A percentile compares a stretch with the other conserved stretches of the same genome.
Evolutionary conservation across 768 basidiomycete species (phyloP).

Genomic region (Hirschioporus abietinus): DNA sequence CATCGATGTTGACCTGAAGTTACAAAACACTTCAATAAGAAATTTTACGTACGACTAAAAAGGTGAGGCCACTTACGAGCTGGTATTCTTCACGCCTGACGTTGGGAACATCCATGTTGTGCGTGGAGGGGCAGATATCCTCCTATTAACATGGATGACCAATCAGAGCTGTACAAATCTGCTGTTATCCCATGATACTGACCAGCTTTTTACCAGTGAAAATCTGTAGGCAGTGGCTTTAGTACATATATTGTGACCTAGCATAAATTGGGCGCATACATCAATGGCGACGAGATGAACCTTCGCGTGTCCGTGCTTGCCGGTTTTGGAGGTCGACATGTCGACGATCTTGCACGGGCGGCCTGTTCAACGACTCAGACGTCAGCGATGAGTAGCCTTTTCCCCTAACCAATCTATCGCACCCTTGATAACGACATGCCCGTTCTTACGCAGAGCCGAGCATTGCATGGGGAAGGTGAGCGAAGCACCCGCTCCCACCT

Average conservation of each 20-base stretch:
- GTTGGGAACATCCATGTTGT: slow-evolving; percentile 99
- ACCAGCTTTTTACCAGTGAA: slow-evolving; percentile 98
- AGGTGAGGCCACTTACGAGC: slow-evolving; percentile 49
- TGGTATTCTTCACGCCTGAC: slow-evolving; percentile 86
- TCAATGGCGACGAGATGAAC: slow-evolving; percentile 97
- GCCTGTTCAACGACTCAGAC: slow-evolving; percentile 30
- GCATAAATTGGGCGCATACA: slow-evolving; percentile 41
- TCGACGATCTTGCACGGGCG: slow-evolving; percentile 98
- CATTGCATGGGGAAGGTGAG: slow-evolving; percentile 87
- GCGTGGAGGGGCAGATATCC: slow-evolving; percentile 94
- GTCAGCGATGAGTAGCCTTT: background rate
- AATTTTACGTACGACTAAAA: background rate
- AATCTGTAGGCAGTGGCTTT: slow-evolving; percentile 50
- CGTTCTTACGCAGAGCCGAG: slow-evolving; percentile 91
- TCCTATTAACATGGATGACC: slow-evolving; percentile 44
- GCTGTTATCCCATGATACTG: slow-evolving; percentile 27
- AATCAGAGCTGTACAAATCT: background rate
- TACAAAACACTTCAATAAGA: slow-evolving; percentile 4
- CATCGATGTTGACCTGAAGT: slow-evolving; percentile 78
- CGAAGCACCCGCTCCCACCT: slow-evolving; percentile 75
- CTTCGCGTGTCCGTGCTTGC: slow-evolving; percentile 99
- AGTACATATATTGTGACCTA: slow-evolving; percentile 2
- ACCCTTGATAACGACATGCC: slow-evolving; percentile 96
- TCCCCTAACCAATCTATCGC: background rate
- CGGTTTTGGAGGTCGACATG: slow-evolving; percentile 99